phyloP scores from a whole-genome alignment of 192 early-diverging fungal species.

The Allomyces macrogynus region DNA sequence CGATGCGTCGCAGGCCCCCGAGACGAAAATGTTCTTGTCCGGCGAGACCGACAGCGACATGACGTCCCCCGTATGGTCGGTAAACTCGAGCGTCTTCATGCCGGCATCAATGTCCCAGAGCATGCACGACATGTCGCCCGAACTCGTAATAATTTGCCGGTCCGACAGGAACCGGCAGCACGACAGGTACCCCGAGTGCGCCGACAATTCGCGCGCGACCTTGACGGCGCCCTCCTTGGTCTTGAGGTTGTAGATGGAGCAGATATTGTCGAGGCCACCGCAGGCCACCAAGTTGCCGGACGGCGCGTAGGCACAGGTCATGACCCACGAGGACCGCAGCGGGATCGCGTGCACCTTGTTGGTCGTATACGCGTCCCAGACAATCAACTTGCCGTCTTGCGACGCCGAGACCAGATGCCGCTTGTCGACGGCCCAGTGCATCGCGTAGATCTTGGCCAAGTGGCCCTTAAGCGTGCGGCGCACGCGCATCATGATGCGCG shows the following conservation, averaged over 20 bases:
- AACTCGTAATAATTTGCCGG: slow-evolving; percentile 82
- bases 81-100: slow-evolving; percentile 90
- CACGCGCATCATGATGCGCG: slow-evolving; percentile 83
- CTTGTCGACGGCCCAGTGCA: slow-evolving; percentile 98
- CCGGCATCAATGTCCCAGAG: slow-evolving; percentile 99
- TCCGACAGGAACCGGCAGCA: slow-evolving; percentile 96
- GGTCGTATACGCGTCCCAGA: slow-evolving; percentile 97
- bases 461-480: slow-evolving; percentile 94
- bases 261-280: slow-evolving; percentile 98
- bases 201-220: slow-evolving; percentile 83
- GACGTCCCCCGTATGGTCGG: slow-evolving; percentile 95
- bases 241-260: slow-evolving; percentile 95
- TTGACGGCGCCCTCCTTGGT: slow-evolving; percentile 85
- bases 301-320: slow-evolving; percentile 98
- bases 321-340: slow-evolving; percentile 96
- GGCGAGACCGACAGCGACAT: slow-evolving; percentile 90
- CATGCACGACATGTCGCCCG: slow-evolving; percentile 98
- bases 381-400: slow-evolving; percentile 98
- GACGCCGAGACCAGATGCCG: slow-evolving; percentile 93
- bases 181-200: slow-evolving; percentile 91
- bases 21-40: slow-evolving; percentile 91
- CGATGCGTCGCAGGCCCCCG: slow-evolving; percentile 94
- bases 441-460: slow-evolving; percentile 96
- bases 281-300: slow-evolving; percentile 97
- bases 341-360: slow-evolving; percentile 99